These are phyloP conservation scores for Puccinia sorghi DNA, from an alignment of 1,284 basidiomycete species.

Conservation along the genomic window DNA sequence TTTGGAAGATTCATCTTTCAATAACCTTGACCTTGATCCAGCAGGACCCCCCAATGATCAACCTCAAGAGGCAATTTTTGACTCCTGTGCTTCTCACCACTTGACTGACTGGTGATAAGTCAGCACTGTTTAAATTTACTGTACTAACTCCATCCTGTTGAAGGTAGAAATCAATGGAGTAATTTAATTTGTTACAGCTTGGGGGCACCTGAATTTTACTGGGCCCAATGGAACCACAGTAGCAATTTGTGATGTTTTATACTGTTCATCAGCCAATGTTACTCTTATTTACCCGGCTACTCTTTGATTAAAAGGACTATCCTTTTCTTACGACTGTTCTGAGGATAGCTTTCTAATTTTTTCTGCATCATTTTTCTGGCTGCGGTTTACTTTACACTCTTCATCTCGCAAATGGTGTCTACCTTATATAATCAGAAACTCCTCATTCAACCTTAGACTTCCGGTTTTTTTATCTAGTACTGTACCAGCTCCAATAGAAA, in stretches of 20 bases:
- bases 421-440: no score
- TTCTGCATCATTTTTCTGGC: background rate
- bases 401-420: background rate
- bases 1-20: no score
- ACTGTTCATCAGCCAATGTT: background rate
- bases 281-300: background rate
- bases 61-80: background rate
- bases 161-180: background rate
- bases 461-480: no score
- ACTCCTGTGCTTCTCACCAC: background rate
- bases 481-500: background rate
- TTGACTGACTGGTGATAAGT: slow-evolving; percentile 13
- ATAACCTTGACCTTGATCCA: no score
- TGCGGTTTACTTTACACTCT: background rate
- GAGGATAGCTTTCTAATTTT: background rate
- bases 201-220: background rate
- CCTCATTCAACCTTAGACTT: no score
- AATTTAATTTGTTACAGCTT: background rate
- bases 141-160: background rate
- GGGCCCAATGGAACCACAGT: background rate
- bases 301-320: background rate
- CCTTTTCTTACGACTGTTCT: background rate
- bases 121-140: background rate
- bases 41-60: no score
- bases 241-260: background rate